Conservation (phyloP, 805 yeast genomes). For the Schwanniomyces pseudopolymorphus region DNA sequence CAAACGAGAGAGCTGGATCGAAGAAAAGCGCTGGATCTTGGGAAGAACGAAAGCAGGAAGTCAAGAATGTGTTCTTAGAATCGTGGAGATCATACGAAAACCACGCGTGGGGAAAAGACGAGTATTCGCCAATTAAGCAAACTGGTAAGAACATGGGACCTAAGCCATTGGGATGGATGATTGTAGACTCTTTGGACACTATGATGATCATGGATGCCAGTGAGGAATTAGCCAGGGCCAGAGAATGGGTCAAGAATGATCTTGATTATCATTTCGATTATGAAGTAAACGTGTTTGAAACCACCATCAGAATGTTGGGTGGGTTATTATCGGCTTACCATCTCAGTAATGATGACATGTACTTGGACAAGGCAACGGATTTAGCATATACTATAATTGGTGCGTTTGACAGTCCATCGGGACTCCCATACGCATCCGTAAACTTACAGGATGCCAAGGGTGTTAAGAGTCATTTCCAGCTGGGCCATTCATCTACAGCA, state of each 20-base stretch:
- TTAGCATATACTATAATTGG: constrained; percentile 72
- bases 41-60: constrained; percentile 53
- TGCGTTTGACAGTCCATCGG: constrained; percentile 64
- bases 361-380: constrained; percentile 74
- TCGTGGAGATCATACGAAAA: constrained; percentile 76
- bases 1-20: neutral
- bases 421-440: constrained; percentile 78
- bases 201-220: constrained; percentile 71
- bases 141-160: constrained; percentile 74
- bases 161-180: constrained; percentile 87
- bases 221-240: constrained; percentile 62
- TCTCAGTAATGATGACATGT: constrained; percentile 65
- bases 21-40: constrained; percentile 26
- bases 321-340: constrained; percentile 85
- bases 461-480: constrained; percentile 57
- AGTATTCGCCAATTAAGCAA: constrained; percentile 66
- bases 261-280: constrained; percentile 71
- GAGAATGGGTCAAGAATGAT: constrained; percentile 71
- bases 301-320: constrained; percentile 93
- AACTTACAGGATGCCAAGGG: constrained; percentile 68
- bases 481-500: constrained; percentile 85
- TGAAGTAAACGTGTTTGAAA: constrained; percentile 81
- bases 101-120: constrained; percentile 84
- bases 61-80: constrained; percentile 65
- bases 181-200: constrained; percentile 85